Base-by-base conservation (phyloP, 805 yeast genomes). In the Spathaspora boniae region DNA sequence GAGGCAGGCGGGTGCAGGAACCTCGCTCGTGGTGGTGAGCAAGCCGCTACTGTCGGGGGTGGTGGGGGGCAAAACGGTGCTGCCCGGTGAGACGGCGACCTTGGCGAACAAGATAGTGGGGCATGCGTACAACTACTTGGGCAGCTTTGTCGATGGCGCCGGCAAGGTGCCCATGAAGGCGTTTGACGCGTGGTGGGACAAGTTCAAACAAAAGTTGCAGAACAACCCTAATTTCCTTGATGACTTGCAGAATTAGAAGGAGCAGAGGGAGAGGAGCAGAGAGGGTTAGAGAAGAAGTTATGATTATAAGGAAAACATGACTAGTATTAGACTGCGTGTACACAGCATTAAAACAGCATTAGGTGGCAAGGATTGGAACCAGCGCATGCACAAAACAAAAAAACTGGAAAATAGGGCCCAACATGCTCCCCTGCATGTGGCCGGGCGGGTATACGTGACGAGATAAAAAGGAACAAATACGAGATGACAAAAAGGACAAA, bases 121-220 rank as follows among this genome's bases (percentile, higher is more conserved):
- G 25, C 87, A 93, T 58, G 97, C 97, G 2, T 93, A 91, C 61
- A 89, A 93, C 54, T 93, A 76, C 54, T 60, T 91, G 32, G 79
- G 94, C 2, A 86, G 97, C n/a, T 91, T 89, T 54, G 74, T 87
- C 6, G 95, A 87, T 51, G 56, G 65, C 4, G 68, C 74, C 16
- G 95, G 95, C 2, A 86, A 79, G 47, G 96, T 91, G 3, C 83
- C 89, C 3, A 85, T 91, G 53, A 85, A 82, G 51, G 83, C 79
- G 28, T 91, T 91, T 50, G 94, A 91, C 54, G 82, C 75, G 26
- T 91, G 98, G 98, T 86, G 98, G 98, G 80, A 74, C 45, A 89
- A 87, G 59, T 91, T 93, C 62, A 85, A 76, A 56, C 60, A 74
- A 5, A 81, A 83, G 51, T 50, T 93, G 40, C 71, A 76, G 8